Evolutionary conservation across 176 grass and related monocot species (phyloP), one percentile per base, ranked within the genome.

Genomic region (Poa annua): DNA sequence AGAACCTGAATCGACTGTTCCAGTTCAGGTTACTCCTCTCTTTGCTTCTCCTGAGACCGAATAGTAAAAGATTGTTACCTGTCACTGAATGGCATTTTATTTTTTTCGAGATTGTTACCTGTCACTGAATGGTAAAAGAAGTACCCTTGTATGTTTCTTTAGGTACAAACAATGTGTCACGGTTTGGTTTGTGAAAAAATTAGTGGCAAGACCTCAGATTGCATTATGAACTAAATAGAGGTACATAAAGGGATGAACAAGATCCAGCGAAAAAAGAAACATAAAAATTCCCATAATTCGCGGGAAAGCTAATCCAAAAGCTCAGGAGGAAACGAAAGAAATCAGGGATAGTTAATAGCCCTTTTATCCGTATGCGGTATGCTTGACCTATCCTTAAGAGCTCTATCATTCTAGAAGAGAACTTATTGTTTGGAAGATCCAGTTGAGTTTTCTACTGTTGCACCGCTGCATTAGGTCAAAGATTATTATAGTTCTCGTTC

Each of bases 201-300:
- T 71, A 71, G 38, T 42, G 39, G 67, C 11, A 44, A 44, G 67
- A 39, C 38, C 66, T 66, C 33, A 20, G 38, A 24, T 44, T 70
- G 38, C 38, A 70, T 70, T 70, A 44, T 44, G 66, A 41, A 70
- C 38, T 70, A 44, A 70, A 70, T 11, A 44, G 38, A 44, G n/a
- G 66, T 70, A 44, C 66, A 70, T 70, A 12, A 36, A 36, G 35
- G 35, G 66, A 70, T 70, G 38, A 69, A 45, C 67, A 71, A 42
- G 20, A 25, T 45, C 66, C 66, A n/a, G 20, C 12, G 15, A 38
- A 20, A 66, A 66, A 66, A 66, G 16, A 19, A 36, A 36, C 35
- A 36, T 1, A 36, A 36, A 36, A 39, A 68, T 35, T 6, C 38
- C 38, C 66, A 44, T 11, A 22, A 70, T 14, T 70, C 22, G 66